These are phyloP conservation scores for Sindora glabra DNA, from an alignment of 306 rosid species.

Conservation along the genomic window DNA sequence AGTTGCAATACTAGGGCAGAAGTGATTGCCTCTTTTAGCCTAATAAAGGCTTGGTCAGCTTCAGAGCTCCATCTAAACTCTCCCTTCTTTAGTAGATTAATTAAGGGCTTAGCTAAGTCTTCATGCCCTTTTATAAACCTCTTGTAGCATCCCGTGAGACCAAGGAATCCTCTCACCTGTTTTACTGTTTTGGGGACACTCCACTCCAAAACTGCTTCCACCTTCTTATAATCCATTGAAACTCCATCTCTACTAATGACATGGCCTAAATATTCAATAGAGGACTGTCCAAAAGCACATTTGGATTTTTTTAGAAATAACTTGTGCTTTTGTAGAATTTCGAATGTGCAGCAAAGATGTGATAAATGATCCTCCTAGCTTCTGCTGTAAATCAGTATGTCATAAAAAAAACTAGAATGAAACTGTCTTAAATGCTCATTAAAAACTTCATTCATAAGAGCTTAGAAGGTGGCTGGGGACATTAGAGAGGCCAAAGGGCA, in stretches of 20 bases:
- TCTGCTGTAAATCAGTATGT: neutral
- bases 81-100: neutral
- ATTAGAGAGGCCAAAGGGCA: neutral
- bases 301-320: neutral
- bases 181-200: neutral
- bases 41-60: neutral
- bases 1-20: neutral
- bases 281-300: neutral
- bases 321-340: neutral
- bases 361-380: neutral
- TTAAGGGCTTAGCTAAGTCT: neutral
- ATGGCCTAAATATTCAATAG: neutral
- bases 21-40: too few species aligned
- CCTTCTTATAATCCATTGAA: neutral
- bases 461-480: neutral
- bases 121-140: too few species aligned
- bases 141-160: neutral
- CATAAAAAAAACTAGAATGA: neutral
- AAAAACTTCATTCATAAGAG: neutral
- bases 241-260: neutral
- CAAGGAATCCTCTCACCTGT: neutral
- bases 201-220: neutral
- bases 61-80: neutral
- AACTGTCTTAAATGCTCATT: neutral
- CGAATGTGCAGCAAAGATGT: neutral